These are phyloP conservation scores for Helianthus annuus DNA, from an alignment of 129 eudicot genomes.

Conservation along the genomic window HanXRQr2.0-SUNRISE NC_035434.2:146278037-146278536, in stretches of 20 bases:
- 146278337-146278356: too few relatives aligned
- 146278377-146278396: too few relatives aligned
- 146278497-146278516: not conserved
- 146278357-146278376: too few relatives aligned
- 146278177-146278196: slow-evolving; percentile 85
- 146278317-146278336: slow-evolving; percentile 95
- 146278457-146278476: slow-evolving; percentile 92
- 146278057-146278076: slow-evolving; percentile 81
- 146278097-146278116: slow-evolving; percentile 40
- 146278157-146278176: slow-evolving; percentile 66
- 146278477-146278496: slow-evolving; percentile 24
- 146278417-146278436: slow-evolving; percentile 90
- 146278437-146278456: slow-evolving; percentile 93
- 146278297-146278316: slow-evolving; percentile 98
- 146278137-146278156: slow-evolving; percentile 57
- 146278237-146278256: not conserved
- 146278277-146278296: slow-evolving; percentile 82
- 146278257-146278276: slow-evolving; percentile 15
- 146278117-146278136: slow-evolving; percentile 48
- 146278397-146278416: slow-evolving; percentile 28
- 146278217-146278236: not conserved
- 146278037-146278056: slow-evolving; percentile 64
- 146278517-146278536: not conserved
- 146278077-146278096: slow-evolving; percentile 64
- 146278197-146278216: slow-evolving; percentile 49